A percentile compares a stretch with the other conserved stretches of the same genome.
Conservation (phyloP, 805 yeast species). For the Blastobotrys mokoenaii region DNA sequence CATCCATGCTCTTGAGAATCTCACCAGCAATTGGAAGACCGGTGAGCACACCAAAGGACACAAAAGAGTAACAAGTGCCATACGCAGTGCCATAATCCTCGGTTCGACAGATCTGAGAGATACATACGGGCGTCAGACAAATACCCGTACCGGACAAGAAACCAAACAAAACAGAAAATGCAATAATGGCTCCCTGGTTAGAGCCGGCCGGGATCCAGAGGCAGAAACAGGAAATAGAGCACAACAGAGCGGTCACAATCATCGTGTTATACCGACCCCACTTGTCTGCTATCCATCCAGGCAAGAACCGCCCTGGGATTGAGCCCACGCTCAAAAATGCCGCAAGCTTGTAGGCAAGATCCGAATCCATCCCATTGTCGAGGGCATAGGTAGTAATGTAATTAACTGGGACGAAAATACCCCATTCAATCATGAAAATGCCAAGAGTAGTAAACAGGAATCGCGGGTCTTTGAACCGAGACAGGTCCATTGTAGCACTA, state of each 20-base stretch:
- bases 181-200: conserved; percentile 35
- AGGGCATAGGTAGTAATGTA: conserved; percentile 50
- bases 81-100: conserved; percentile 59
- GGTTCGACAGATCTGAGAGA: conserved; percentile 56
- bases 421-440: conserved; percentile 38
- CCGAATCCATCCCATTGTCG: conserved; percentile 15
- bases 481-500: conserved; percentile 24
- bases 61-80: conserved; percentile 52
- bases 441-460: conserved; percentile 25
- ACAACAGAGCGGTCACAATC: conserved; percentile 37
- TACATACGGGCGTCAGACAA: conserved; percentile 59
- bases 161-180: conserved; percentile 48
- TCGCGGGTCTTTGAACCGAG: conserved; percentile 22
- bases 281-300: conserved; percentile 47
- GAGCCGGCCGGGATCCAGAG: conserved; percentile 61
- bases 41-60: conserved; percentile 29
- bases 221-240: conserved; percentile 40
- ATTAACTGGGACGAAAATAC: conserved; percentile 43
- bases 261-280: conserved; percentile 52
- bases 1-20: conserved; percentile 16
- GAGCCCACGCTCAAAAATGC: conserved; percentile 43
- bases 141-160: conserved; percentile 54
- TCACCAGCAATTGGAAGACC: conserved; percentile 34
- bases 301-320: conserved; percentile 44
- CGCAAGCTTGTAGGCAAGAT: conserved; percentile 31